Evolutionary conservation across 169 alveolate species (phyloP), one percentile per base, ranked within the genome.

Genomic region (Eimeria sp.): DNA sequence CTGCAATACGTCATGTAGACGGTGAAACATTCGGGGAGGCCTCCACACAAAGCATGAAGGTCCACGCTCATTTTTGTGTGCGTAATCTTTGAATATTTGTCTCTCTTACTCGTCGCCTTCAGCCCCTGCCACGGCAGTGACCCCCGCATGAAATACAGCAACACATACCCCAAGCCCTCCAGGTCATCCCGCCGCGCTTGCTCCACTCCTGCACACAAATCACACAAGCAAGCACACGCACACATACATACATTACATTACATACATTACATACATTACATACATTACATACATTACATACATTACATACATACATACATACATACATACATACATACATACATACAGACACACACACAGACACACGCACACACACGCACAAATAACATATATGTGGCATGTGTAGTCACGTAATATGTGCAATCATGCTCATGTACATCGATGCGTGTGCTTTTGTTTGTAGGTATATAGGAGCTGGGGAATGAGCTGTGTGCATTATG

Each of bases 171-270:
- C 61, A 99, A 97, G 58, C 99, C 99, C 97, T 99, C 99, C 95
- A 99, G 97, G 97, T 99, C 99, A 96, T 99, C 99, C 91, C 99
- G 97, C 43, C 99, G 98, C 92, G 99, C 97, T 97, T 99, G 99
- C 95, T 99, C 99, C 16, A 97, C 82, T 14, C 96, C 96, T 92
- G 73, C 83, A 73, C 27, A 61, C 70, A 61, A 61, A 25, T 25
- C 20, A 61, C 70, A 61, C 70, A 61, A 18, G n/a, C n/a, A 34
- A 0, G 2, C 70, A 61, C 70, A 54, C 1, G 16, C 61, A 54
- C 61, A 54, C 10, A 51, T 51, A 51, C 58, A 51, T 51, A 51
- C 58, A 51, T 51, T 7, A 5, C 58, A n/a, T n/a, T 51, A 51
- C 58, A 5, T 51, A 51, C 58, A 51, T n/a, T 51, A 51, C 58